These are phyloP conservation scores for Penicillium odoratum DNA, from an alignment of 495 filamentous ascomycete species.

Conservation along the genomic window DNA sequence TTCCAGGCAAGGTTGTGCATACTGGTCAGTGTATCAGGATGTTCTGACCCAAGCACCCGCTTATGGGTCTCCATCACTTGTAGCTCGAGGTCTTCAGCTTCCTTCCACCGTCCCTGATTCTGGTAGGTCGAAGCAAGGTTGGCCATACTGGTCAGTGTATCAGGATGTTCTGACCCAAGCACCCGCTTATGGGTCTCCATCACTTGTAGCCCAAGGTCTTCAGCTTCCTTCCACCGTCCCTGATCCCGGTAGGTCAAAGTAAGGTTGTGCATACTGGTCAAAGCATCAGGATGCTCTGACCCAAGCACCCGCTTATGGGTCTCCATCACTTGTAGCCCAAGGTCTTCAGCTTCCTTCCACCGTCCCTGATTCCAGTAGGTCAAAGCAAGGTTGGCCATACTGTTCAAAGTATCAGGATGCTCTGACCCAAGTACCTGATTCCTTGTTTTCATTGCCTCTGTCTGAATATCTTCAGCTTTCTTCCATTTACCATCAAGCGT, in stretches of 20 bases:
- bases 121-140: too few species aligned
- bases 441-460: constrained; percentile 17
- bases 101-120: too few species aligned
- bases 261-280: constrained; percentile 6
- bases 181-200: too few species aligned
- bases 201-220: too few species aligned
- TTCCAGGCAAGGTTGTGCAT: neutral
- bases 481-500: constrained; percentile 10
- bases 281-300: constrained; percentile 5
- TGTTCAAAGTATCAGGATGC: too few species aligned
- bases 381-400: too few species aligned
- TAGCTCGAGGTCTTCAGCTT: too few species aligned
- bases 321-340: neutral
- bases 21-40: constrained; percentile 1
- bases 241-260: neutral
- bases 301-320: neutral
- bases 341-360: constrained; percentile 2
- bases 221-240: neutral
- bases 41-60: neutral
- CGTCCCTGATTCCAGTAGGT: neutral
- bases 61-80: too few species aligned
- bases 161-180: too few species aligned
- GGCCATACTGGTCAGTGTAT: too few species aligned
- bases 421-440: too few species aligned
- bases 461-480: constrained; percentile 23